A percentile compares a stretch with the other conserved stretches of the same genome.
Evolutionary conservation across 192 early-diverging fungal species (phyloP).

Genomic region (Podila clonocystis): DNA sequence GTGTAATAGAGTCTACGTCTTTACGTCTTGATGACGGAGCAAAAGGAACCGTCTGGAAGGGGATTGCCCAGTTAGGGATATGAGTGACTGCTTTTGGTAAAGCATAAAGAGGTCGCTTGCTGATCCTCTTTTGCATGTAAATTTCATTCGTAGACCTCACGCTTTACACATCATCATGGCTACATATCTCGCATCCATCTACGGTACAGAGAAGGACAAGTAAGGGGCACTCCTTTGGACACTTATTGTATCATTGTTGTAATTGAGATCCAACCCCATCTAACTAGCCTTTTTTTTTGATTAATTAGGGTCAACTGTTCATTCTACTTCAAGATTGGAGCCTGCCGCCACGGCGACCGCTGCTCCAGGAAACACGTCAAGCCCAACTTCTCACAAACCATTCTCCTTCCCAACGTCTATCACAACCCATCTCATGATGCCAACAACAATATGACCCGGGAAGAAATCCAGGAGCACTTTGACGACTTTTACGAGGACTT

Average conservation of each 20-base stretch:
- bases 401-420: constrained; percentile 95
- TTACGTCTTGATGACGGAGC: too few species aligned
- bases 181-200: constrained; percentile 88
- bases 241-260: background rate
- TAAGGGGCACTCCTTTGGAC: constrained; percentile 36
- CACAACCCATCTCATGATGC: constrained; percentile 87
- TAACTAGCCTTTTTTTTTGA: background rate
- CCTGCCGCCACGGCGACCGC: constrained; percentile 96
- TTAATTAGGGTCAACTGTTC: constrained; percentile 89
- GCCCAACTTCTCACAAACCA: constrained; percentile 95
- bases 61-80: too few species aligned
- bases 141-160: too few species aligned
- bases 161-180: constrained; percentile 63
- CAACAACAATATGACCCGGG: constrained; percentile 69
- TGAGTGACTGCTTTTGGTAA: too few species aligned
- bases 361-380: constrained; percentile 98
- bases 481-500: constrained; percentile 97
- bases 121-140: too few species aligned
- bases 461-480: constrained; percentile 88
- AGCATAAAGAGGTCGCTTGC: too few species aligned
- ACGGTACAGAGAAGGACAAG: constrained; percentile 99
- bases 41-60: too few species aligned
- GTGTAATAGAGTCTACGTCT: too few species aligned
- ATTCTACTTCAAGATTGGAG: constrained; percentile 99
- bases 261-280: background rate